Percentiles rank a stretch among this genome's conserved stretches.
These are phyloP conservation scores for Tulasnella sp. DNA, from an alignment of 768 basidiomycete species.

Conservation along the genomic window DNA sequence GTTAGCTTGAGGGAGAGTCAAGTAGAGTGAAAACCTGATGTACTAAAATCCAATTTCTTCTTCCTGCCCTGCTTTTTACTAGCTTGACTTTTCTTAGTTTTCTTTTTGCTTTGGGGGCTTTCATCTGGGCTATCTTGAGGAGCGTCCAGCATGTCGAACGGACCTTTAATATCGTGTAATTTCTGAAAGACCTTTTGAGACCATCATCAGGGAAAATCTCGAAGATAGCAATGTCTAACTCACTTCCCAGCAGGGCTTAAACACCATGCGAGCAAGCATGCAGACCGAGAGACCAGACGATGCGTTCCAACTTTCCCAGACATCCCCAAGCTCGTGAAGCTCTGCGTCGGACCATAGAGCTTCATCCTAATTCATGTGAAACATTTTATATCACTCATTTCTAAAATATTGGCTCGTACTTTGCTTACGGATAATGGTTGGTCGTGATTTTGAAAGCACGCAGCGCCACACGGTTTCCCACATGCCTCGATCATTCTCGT, in stretches of 20 bases:
- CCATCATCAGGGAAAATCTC: not conserved
- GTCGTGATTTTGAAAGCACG: not conserved
- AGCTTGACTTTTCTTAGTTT: too few relatives aligned
- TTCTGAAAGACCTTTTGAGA: not conserved
- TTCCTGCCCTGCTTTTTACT: not conserved
- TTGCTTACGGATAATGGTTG: not conserved
- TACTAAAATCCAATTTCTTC: not conserved
- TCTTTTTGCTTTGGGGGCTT: too few relatives aligned
- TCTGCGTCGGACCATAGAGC: not conserved
- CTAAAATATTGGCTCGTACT: too few relatives aligned
- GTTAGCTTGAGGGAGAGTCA: too few relatives aligned
- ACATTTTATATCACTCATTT: too few relatives aligned
- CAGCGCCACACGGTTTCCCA: not conserved
- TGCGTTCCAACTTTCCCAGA: not conserved
- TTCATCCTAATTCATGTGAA: not conserved
- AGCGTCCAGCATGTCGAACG: not conserved
- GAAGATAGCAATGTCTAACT: not conserved
- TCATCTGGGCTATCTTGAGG: not conserved
- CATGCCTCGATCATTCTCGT: not conserved
- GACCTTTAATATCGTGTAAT: not conserved
- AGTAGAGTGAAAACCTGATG: not conserved
- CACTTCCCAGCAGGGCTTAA: not conserved
- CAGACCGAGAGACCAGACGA: not conserved
- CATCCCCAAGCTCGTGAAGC: not conserved
- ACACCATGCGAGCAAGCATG: not conserved